These are phyloP conservation scores for Rhododendron mucronatum DNA, from an alignment of 148 eudicot species.

Conservation along the genomic window DNA sequence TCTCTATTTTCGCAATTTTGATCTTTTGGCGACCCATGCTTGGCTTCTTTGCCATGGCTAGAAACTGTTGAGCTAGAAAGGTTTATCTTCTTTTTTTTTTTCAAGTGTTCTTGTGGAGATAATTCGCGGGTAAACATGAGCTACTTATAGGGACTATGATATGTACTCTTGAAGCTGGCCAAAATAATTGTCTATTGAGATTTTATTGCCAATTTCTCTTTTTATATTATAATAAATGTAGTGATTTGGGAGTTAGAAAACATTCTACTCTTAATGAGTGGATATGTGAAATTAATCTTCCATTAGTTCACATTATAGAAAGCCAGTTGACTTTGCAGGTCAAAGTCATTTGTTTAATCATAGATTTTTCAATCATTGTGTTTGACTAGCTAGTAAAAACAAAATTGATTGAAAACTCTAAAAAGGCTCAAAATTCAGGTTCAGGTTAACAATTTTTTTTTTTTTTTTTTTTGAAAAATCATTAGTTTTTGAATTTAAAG, in stretches of 20 bases:
- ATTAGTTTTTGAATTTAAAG: background rate
- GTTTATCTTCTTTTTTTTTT: background rate
- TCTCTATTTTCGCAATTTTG: conserved; percentile 51
- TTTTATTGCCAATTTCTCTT: background rate
- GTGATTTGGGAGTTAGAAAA: conserved; percentile 39
- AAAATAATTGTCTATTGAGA: conserved; percentile 5
- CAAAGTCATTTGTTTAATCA: background rate
- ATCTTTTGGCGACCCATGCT: conserved; percentile 55
- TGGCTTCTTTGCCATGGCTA: conserved; percentile 39
- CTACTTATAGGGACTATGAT: conserved; percentile 18
- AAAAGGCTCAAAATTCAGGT: background rate
- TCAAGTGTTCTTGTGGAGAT: background rate
- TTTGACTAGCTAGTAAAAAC: background rate
- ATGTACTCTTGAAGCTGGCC: background rate
- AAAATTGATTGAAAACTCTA: background rate
- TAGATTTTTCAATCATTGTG: background rate
- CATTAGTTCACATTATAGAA: conserved; percentile 1
- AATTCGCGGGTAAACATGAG: background rate
- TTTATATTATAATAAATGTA: conserved; percentile 12
- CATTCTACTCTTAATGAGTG: conserved; percentile 28
- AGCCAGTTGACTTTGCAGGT: background rate
- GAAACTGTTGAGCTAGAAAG: background rate
- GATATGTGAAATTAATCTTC: conserved; percentile 27
- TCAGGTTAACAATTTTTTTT: background rate
- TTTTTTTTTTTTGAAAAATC: too few relatives aligned